These are phyloP conservation scores for Ophiostoma australiae DNA, from an alignment of 2,329 filamentous ascomycete species.

Conservation along the genomic window DNA sequence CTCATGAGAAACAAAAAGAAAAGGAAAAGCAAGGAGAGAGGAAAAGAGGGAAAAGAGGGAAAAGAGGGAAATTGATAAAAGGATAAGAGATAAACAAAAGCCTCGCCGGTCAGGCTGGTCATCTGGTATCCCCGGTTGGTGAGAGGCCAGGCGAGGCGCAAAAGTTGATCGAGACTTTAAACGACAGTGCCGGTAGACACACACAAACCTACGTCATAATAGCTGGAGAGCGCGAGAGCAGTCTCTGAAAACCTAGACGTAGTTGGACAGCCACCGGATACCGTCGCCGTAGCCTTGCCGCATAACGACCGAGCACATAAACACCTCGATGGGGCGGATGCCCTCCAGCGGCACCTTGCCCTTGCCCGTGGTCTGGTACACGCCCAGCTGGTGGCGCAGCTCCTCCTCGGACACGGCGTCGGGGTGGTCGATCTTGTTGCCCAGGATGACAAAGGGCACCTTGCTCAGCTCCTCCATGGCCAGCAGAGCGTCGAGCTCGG, in stretches of 20 bases:
- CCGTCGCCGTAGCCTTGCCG: constrained; percentile 90
- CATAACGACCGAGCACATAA: constrained; percentile 99
- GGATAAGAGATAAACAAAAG: not conserved
- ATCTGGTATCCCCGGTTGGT: not conserved
- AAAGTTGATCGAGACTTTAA: not conserved
- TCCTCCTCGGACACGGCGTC: constrained; percentile 94
- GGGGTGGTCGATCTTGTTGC: constrained; percentile 99
- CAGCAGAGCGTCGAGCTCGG: constrained; percentile 90
- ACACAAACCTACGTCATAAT: not conserved
- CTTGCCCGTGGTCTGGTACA: constrained; percentile 96
- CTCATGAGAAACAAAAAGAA: not conserved
- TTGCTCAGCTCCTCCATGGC: constrained; percentile 95
- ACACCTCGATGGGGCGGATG: constrained; percentile 91
- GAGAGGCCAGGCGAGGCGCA: not conserved
- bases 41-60: not conserved
- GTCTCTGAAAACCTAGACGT: constrained; percentile 56
- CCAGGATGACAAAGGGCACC: constrained; percentile 91
- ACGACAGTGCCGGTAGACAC: not conserved
- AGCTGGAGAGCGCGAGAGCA: not conserved
- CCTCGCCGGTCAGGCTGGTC: not conserved
- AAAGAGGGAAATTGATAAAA: not conserved
- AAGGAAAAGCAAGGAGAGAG: not conserved
- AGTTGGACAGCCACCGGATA: constrained; percentile 89
- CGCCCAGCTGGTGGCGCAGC: constrained; percentile 80
- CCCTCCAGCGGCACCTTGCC: constrained; percentile 85